These are phyloP conservation scores for Bruguiera gymnorhiza DNA, from an alignment of 345 rosid genomes.

Conservation along the genomic window DNA sequence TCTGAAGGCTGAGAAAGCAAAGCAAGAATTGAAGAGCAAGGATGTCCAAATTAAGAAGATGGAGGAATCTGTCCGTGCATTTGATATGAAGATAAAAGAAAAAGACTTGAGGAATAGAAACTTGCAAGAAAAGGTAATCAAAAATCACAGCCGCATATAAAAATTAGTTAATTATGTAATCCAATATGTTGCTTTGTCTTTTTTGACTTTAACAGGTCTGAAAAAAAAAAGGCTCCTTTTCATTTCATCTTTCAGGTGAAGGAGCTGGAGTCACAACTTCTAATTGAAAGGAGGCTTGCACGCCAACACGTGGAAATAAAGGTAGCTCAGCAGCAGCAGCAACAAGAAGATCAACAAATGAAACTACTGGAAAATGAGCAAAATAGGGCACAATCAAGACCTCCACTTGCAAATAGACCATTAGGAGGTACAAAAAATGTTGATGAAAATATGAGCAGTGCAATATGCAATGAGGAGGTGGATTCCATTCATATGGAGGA, in stretches of 20 bases:
- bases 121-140: constrained; percentile 77
- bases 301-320: constrained; percentile 91
- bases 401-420: constrained; percentile 48
- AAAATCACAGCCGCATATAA: not conserved
- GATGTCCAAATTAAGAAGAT: constrained; percentile 78
- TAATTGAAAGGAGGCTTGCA: constrained; percentile 88
- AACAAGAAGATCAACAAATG: constrained; percentile 25
- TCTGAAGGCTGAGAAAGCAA: constrained; percentile 68
- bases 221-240: not conserved
- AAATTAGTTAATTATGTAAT: not conserved
- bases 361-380: constrained; percentile 56
- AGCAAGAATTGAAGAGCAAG: constrained; percentile 81
- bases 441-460: constrained; percentile 28
- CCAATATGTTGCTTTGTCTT: not conserved
- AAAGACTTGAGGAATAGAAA: constrained; percentile 68
- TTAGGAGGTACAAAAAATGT: constrained; percentile 39
- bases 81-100: constrained; percentile 74
- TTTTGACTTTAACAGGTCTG: not conserved
- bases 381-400: constrained; percentile 38
- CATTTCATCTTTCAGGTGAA: constrained; percentile 48
- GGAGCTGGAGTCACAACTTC: constrained; percentile 86
- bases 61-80: constrained; percentile 69
- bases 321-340: constrained; percentile 68
- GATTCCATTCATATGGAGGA: constrained; percentile 33
- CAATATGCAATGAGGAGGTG: constrained; percentile 39